Percentiles rank a stretch among this genome's conserved stretches.
Evolutionary conservation across 1,284 basidiomycete species (phyloP).

Genomic region (Apiotrichum mycotoxinovorans): DNA sequence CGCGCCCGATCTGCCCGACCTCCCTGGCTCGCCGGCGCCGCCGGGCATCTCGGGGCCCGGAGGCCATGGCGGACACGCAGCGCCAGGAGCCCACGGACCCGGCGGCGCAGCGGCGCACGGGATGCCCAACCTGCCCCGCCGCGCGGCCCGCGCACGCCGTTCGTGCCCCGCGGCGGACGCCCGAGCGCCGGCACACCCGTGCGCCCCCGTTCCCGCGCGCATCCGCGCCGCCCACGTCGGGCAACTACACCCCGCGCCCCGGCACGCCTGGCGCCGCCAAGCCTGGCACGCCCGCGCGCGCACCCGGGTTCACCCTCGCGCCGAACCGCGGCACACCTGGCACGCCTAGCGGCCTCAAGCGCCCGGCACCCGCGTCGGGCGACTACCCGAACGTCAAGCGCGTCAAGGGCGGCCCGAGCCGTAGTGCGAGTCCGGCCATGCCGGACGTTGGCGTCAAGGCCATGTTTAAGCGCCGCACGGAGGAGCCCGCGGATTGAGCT

Average conservation of each 20-base stretch:
- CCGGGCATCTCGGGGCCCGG: too few relatives aligned
- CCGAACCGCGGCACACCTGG: slow-evolving; percentile 5
- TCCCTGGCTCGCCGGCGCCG: slow-evolving; percentile 1
- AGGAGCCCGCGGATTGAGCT: slow-evolving; percentile 1
- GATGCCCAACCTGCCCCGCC: slow-evolving; percentile 2
- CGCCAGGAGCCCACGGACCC: not conserved
- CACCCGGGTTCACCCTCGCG: not conserved
- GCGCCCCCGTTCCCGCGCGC: slow-evolving; percentile 17
- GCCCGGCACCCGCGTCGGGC: not conserved
- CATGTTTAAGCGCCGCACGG: slow-evolving; percentile 17
- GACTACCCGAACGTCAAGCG: slow-evolving; percentile 10
- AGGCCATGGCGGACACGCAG: too few relatives aligned
- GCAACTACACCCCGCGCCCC: slow-evolving; percentile 3
- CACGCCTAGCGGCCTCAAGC: slow-evolving; percentile 12
- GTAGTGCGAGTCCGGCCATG: slow-evolving; percentile 16
- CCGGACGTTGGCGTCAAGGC: slow-evolving; percentile 17
- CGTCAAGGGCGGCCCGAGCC: slow-evolving; percentile 11
- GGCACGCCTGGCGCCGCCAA: slow-evolving; percentile 2
- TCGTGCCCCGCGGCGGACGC: slow-evolving; percentile 1
- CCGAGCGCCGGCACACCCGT: slow-evolving; percentile 2
- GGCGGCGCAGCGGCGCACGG: not conserved
- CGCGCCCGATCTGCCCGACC: slow-evolving; percentile 19
- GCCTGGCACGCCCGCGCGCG: slow-evolving; percentile 9
- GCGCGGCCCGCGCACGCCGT: slow-evolving; percentile 4
- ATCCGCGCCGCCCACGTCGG: slow-evolving; percentile 10